These are phyloP conservation scores for Annulohypoxylon moriforme DNA, from an alignment of 495 filamentous ascomycete species.

Conservation along the genomic window DNA sequence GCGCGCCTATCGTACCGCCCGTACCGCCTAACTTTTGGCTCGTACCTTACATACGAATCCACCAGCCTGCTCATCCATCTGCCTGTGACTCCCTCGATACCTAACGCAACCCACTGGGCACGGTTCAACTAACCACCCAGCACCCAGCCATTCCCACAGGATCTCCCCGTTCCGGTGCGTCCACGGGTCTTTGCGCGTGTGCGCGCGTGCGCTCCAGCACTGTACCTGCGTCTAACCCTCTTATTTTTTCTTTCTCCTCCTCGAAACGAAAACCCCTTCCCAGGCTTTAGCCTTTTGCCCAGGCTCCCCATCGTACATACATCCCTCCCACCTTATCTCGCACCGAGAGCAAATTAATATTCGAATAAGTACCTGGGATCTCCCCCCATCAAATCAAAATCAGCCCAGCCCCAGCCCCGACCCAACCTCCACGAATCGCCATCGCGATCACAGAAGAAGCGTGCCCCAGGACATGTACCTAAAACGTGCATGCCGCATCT, in stretches of 20 bases:
- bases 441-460: constrained; percentile 22
- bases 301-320: neutral
- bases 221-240: constrained; percentile 17
- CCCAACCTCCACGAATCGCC: constrained; percentile 39
- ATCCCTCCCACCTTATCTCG: constrained; percentile 7
- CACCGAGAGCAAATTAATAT: constrained; percentile 10
- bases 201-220: neutral
- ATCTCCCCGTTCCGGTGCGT: constrained; percentile 27
- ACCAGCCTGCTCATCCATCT: neutral
- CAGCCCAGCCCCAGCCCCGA: neutral
- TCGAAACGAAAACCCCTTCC: neutral
- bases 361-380: neutral
- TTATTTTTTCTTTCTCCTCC: constrained; percentile 1
- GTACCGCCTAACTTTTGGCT: neutral
- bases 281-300: no score
- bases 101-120: constrained; percentile 6
- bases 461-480: neutral
- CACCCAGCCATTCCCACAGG: constrained; percentile 27
- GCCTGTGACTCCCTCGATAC: neutral
- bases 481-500: neutral
- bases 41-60: constrained; percentile 28
- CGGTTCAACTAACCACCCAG: neutral
- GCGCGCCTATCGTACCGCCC: neutral
- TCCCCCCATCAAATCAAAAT: neutral
- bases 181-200: no score